These are phyloP conservation scores for Fusarium sp. DNA, from an alignment of 2,329 filamentous ascomycete genomes.

Conservation along the genomic window DNA sequence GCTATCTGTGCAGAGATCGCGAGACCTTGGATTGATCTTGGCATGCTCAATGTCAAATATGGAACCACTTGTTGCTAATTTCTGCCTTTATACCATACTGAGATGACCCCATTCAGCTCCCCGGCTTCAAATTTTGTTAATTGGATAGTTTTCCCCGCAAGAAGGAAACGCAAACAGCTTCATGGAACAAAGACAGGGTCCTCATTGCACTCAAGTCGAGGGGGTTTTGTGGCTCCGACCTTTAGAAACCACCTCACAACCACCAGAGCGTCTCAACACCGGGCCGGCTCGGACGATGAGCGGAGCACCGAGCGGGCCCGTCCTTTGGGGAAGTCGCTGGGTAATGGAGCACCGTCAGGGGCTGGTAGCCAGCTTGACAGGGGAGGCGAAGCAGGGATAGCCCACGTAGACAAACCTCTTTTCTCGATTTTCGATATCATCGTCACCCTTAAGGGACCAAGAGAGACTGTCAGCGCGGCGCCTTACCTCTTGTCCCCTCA, in stretches of 20 bases:
- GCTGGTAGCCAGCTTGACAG: slow-evolving; percentile 20
- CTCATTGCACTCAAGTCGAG: slow-evolving; percentile 28
- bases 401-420: slow-evolving; percentile 14
- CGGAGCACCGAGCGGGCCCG: slow-evolving; percentile 39
- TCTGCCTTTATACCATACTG: slow-evolving; percentile 9
- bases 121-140: slow-evolving; percentile 6
- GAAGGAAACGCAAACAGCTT: slow-evolving; percentile 7
- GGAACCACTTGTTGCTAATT: not conserved
- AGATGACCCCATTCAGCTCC: slow-evolving; percentile 9
- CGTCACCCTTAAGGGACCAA: slow-evolving; percentile 19
- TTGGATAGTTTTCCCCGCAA: slow-evolving; percentile 27
- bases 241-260: slow-evolving; percentile 27
- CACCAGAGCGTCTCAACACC: slow-evolving; percentile 29
- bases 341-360: slow-evolving; percentile 25
- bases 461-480: slow-evolving; percentile 8
- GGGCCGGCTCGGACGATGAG: slow-evolving; percentile 43
- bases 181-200: slow-evolving; percentile 22
- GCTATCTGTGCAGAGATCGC: not conserved
- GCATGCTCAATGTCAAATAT: not conserved
- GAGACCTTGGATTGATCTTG: not conserved
- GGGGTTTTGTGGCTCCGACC: slow-evolving; percentile 28
- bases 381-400: slow-evolving; percentile 12
- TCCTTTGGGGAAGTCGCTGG: slow-evolving; percentile 15
- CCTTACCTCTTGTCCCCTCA: slow-evolving; percentile 16
- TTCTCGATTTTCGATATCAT: slow-evolving; percentile 26